Conservation (phyloP, 164 flowering plant genomes). For the Berberis vulgaris region DNA sequence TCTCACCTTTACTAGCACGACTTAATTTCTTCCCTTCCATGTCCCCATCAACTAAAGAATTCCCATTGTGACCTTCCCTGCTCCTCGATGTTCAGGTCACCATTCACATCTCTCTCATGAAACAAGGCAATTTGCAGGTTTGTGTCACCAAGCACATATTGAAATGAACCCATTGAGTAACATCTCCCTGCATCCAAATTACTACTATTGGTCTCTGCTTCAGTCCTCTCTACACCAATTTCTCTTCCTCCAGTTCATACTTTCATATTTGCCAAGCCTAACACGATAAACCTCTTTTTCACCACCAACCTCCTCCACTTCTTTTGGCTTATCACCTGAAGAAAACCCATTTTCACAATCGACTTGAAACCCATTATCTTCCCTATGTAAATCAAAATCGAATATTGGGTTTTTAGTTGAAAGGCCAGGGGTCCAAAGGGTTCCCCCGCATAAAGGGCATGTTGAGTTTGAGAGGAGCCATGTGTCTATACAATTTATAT, state of each 20-base stretch:
- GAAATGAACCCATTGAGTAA: too few species aligned
- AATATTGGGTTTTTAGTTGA: neutral
- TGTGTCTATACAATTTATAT: neutral
- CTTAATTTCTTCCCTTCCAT: too few species aligned
- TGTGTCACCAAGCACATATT: too few species aligned
- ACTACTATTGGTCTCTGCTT: neutral
- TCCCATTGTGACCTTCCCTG: too few species aligned
- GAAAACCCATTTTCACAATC: neutral
- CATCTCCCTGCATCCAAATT: too few species aligned
- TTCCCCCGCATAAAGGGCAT: neutral
- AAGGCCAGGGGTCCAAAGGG: neutral
- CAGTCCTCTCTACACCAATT: conserved; percentile 1
- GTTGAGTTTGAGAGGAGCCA: too few species aligned
- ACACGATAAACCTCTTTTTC: neutral
- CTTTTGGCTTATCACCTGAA: neutral
- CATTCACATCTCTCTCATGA: neutral
- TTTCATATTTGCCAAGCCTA: neutral
- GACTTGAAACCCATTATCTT: neutral
- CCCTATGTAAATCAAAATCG: too few species aligned
- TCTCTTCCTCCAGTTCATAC: neutral
- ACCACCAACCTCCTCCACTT: neutral
- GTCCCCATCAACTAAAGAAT: too few species aligned
- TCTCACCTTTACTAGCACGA: too few species aligned
- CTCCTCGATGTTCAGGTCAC: neutral
- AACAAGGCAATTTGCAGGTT: neutral